phyloP scores from a whole-genome alignment of 108 stramenopile genomes.

The Nitzschia sp. region DNA sequence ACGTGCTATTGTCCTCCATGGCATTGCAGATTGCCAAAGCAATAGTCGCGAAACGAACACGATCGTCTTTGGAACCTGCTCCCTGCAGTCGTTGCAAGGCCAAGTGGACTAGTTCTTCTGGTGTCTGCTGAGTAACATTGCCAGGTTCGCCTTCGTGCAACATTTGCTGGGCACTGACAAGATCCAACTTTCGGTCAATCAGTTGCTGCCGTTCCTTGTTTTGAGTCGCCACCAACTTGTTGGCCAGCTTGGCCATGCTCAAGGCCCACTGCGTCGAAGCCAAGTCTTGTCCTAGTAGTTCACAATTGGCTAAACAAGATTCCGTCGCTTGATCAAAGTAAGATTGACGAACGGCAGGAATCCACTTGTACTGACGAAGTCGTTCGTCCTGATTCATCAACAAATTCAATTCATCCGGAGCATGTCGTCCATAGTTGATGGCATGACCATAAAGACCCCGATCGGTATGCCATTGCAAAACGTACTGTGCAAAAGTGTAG shows the following conservation, averaged over 20 bases:
- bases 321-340: slow-evolving; percentile 31
- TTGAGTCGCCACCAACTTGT: slow-evolving; percentile 21
- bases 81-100: slow-evolving; percentile 26
- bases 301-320: slow-evolving; percentile 18
- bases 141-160: slow-evolving; percentile 17
- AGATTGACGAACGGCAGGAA: slow-evolving; percentile 33
- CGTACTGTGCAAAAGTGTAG: slow-evolving; percentile 41
- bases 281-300: not conserved
- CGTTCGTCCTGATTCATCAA: slow-evolving; percentile 36
- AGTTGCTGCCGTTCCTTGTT: slow-evolving; percentile 10
- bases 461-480: slow-evolving; percentile 47
- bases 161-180: slow-evolving; percentile 39
- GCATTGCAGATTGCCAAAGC: slow-evolving; percentile 33
- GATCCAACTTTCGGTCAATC: slow-evolving; percentile 35
- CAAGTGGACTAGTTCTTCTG: slow-evolving; percentile 31
- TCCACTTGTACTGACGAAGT: slow-evolving; percentile 44
- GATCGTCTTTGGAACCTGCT: slow-evolving; percentile 27
- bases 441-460: slow-evolving; percentile 43
- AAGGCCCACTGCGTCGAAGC: slow-evolving; percentile 22
- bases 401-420: slow-evolving; percentile 26
- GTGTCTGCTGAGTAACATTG: not conserved
- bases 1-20: slow-evolving; percentile 20
- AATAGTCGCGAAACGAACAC: slow-evolving; percentile 25
- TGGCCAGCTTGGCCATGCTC: slow-evolving; percentile 46
- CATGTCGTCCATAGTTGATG: slow-evolving; percentile 43